Evolutionary conservation across 768 basidiomycete genomes (phyloP), one percentile per base, ranked within the genome.

Genomic region (Punctularia strigosozonata): DNA sequence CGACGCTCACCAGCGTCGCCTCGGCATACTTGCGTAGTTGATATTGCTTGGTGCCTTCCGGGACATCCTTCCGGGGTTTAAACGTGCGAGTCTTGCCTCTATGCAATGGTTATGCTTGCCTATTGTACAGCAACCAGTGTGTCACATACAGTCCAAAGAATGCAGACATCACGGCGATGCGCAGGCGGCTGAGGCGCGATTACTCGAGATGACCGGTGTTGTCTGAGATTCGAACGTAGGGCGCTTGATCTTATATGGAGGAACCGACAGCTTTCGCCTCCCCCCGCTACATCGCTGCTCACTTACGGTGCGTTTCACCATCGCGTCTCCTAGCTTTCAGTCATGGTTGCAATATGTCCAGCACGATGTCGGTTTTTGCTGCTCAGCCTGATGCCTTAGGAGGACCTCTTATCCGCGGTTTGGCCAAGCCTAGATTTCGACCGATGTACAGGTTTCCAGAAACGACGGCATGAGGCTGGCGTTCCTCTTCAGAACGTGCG

Each of bases 1-100:
- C n/a, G 13, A 10, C n/a, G 41, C 69, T 54, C 59, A 86, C 90
- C 57, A 92, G 63, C 21, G 91, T 94, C n/a, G 89, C 89, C 55
- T 91, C 90, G 6, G 90, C 90, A 53, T 92, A 98, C 68, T 97
- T 97, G 59, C 95, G 80, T 46, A 99, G 67, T 63, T 98, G 94
- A 57, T 92, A 97, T 56, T 97, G 94, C 61, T 94, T 94, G 26
- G 92, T 94, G 28, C 92, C 92, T 58, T 94, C 90, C 4, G 90
- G 85, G 18, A 91, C 81, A 56, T 89, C 87, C 61, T 86, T 90
- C 51, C 90, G 81, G 21, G 94, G 94, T 55, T 92, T 94, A 74
- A 98, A 97, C 14, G 94, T 91, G 40, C 88, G 78, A 25, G 85
- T 87, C 65, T 90, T 91, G 30, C 84, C 87, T 33, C 88, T 90